These are phyloP conservation scores for Anthoceros angustus DNA, from an alignment of 225 moss, liverwort and hornwort species.

Conservation along the genomic window DNA sequence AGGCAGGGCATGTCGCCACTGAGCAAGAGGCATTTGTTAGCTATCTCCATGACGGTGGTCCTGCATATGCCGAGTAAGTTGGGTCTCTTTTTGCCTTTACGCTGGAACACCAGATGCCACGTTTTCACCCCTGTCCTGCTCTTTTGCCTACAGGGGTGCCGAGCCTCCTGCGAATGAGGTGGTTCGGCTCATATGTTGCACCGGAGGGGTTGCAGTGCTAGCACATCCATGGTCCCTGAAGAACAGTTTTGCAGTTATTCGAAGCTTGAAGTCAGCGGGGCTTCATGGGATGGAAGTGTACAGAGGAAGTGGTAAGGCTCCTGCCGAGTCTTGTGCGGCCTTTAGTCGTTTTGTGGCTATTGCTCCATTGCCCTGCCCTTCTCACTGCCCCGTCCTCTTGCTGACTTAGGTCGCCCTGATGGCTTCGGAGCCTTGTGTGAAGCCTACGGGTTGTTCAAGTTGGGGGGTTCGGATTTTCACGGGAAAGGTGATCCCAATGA, in stretches of 20 bases:
- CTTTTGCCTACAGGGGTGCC: constrained; percentile 42
- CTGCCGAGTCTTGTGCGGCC: constrained; percentile 23
- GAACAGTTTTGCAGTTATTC: constrained; percentile 47
- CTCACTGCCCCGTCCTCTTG: background rate
- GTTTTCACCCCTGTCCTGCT: background rate
- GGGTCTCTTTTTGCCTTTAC: background rate
- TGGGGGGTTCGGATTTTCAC: constrained; percentile 92
- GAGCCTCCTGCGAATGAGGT: constrained; percentile 85
- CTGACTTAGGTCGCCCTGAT: constrained; percentile 1
- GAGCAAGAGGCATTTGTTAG: constrained; percentile 55
- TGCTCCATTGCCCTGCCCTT: background rate
- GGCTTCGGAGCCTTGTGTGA: constrained; percentile 32
- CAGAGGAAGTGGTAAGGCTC: constrained; percentile 49
- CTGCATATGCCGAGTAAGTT: constrained; percentile 62
- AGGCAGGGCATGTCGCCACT: constrained; percentile 64
- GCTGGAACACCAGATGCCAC: background rate
- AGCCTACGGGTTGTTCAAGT: constrained; percentile 44
- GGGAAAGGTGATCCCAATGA: constrained; percentile 49
- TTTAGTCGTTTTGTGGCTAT: background rate
- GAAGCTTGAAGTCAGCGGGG: constrained; percentile 52
- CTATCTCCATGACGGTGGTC: constrained; percentile 65
- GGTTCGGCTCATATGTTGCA: constrained; percentile 47
- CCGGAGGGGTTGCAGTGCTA: constrained; percentile 69
- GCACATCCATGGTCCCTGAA: constrained; percentile 94
- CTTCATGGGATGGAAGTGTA: constrained; percentile 84